phyloP scores from a whole-genome alignment of 2,329 filamentous ascomycete genomes.

The Stagonosporopsis vannaccii region DNA sequence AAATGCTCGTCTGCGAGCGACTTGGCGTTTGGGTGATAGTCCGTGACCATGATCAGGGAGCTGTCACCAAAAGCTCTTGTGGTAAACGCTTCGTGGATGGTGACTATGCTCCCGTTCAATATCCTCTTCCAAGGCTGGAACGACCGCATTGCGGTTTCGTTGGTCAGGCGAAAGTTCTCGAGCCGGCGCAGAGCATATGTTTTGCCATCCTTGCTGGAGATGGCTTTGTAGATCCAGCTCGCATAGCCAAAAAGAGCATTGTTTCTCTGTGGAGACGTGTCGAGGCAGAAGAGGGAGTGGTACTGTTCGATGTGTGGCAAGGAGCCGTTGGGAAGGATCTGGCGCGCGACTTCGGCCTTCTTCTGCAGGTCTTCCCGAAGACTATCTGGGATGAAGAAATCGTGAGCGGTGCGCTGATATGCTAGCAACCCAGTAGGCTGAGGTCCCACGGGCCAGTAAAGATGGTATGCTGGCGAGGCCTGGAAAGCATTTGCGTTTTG shows the following conservation, averaged over 20 bases:
- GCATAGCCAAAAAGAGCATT: constrained; percentile 82
- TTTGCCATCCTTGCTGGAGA: constrained; percentile 85
- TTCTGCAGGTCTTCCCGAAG: constrained; percentile 87
- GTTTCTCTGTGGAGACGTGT: constrained; percentile 81
- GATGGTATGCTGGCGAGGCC: constrained; percentile 72
- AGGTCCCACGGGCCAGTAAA: constrained; percentile 88
- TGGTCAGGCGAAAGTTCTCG: constrained; percentile 87
- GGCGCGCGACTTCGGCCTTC: constrained; percentile 83
- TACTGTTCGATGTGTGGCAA: constrained; percentile 84
- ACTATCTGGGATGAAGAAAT: constrained; percentile 90
- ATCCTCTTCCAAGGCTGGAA: constrained; percentile 91
- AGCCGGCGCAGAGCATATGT: constrained; percentile 87
- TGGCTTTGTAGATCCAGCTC: constrained; percentile 95
- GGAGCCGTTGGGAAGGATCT: constrained; percentile 81
- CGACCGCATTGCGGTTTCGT: constrained; percentile 84
- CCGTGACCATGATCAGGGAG: constrained; percentile 91
- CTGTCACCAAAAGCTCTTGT: constrained; percentile 92
- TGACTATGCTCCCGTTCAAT: constrained; percentile 80
- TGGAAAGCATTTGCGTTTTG: constrained; percentile 63
- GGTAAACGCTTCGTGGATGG: constrained; percentile 90
- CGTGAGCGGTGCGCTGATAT: constrained; percentile 86
- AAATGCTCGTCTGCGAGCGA: constrained; percentile 87
- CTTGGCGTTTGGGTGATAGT: constrained; percentile 90
- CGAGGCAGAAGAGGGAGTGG: constrained; percentile 89
- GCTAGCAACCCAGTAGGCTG: constrained; percentile 80